These are phyloP conservation scores for Aureobasidium sp. DNA, from an alignment of 2,329 filamentous ascomycete genomes.

Conservation along the genomic window DNA sequence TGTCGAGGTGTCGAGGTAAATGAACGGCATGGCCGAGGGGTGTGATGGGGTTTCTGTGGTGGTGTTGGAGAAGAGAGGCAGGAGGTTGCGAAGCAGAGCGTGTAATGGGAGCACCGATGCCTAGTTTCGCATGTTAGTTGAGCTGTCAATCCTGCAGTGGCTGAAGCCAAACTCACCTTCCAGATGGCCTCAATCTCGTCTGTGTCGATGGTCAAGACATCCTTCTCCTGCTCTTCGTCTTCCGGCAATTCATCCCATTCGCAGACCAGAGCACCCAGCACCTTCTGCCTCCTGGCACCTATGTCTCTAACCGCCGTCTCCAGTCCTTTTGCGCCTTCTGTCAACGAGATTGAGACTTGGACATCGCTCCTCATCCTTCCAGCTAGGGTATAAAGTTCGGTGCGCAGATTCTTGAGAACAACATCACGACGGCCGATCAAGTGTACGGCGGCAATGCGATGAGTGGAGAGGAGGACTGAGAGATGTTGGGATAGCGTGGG, in stretches of 20 bases:
- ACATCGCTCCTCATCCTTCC: conserved; percentile 8
- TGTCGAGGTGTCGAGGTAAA: conserved; percentile 12
- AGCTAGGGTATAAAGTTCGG: conserved; percentile 13
- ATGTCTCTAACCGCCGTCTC: background rate
- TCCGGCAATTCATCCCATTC: background rate
- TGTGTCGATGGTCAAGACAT: conserved; percentile 10
- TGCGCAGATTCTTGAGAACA: conserved; percentile 6
- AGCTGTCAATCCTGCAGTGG: background rate
- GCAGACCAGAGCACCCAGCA: conserved; percentile 11
- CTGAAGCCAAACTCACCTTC: background rate
- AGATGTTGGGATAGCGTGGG: background rate
- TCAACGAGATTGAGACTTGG: background rate
- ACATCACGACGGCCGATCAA: conserved; percentile 5
- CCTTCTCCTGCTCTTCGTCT: background rate
- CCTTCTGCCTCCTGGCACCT: background rate
- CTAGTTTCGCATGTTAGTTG: background rate
- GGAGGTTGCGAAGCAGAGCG: conserved; percentile 11
- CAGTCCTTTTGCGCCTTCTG: background rate
- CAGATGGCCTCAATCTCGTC: conserved; percentile 7
- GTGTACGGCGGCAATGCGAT: background rate
- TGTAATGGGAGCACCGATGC: conserved; percentile 10
- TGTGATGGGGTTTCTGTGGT: background rate
- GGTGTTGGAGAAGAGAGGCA: conserved; percentile 10
- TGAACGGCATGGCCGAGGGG: background rate
- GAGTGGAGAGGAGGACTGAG: background rate